phyloP scores from a whole-genome alignment of 352 stramenopile species.

The Elongisporangium anandrum region DNA sequence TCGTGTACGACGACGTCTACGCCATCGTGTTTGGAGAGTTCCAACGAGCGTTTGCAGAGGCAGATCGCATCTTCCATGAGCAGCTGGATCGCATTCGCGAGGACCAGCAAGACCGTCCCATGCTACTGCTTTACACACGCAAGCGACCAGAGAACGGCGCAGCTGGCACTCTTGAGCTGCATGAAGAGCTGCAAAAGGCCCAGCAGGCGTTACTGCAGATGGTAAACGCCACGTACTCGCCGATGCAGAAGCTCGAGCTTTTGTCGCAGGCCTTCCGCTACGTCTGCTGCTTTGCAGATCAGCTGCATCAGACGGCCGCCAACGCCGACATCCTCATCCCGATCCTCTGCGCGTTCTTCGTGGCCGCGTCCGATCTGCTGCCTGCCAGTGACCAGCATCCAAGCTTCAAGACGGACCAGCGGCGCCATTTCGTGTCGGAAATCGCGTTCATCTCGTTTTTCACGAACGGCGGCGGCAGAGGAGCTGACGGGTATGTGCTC shows the following conservation, averaged over 20 bases:
- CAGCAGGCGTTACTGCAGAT: conserved; percentile 38
- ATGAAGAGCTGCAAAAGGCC: conserved; percentile 35
- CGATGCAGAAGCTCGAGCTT: conserved; percentile 58
- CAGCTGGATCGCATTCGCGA: conserved; percentile 46
- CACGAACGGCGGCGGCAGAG: conserved; percentile 66
- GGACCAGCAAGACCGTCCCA: conserved; percentile 35
- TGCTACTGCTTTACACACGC: conserved; percentile 13
- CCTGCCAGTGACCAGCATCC: neutral
- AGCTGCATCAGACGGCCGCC: conserved; percentile 49
- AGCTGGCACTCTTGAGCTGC: conserved; percentile 10
- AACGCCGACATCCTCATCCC: conserved; percentile 73
- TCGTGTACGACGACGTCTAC: conserved; percentile 69
- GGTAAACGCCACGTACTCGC: conserved; percentile 42
- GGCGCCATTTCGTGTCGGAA: conserved; percentile 54
- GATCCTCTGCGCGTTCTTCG: conserved; percentile 56
- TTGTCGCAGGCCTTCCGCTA: conserved; percentile 52
- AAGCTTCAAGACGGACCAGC: conserved; percentile 6
- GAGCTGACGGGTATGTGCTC: conserved; percentile 72
- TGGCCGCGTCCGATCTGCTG: conserved; percentile 19
- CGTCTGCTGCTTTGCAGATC: conserved; percentile 66
- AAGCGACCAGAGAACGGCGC: conserved; percentile 6
- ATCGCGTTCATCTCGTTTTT: conserved; percentile 78
- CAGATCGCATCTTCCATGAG: conserved; percentile 36
- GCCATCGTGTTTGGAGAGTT: conserved; percentile 52
- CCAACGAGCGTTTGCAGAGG: conserved; percentile 32